Conservation (phyloP, 2,329 filamentous ascomycete genomes). For the Ophiostoma quercus region DNA sequence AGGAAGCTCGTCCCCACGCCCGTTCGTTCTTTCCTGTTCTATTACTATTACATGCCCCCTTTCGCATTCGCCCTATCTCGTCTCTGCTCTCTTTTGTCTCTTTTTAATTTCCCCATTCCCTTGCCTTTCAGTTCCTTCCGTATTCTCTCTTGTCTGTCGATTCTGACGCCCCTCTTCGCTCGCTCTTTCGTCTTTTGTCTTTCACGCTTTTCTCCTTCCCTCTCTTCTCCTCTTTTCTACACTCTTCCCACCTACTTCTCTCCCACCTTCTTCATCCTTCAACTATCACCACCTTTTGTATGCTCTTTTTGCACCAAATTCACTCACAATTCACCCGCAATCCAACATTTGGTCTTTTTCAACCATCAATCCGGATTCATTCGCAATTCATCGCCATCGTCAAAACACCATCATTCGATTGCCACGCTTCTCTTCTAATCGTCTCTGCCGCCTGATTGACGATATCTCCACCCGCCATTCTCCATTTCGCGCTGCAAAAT, state of each 20-base stretch:
- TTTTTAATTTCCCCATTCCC: slow-evolving; percentile 11
- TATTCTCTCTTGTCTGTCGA: slow-evolving; percentile 27
- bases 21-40: slow-evolving; percentile 20
- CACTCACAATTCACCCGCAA: slow-evolving; percentile 26
- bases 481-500: slow-evolving; percentile 6
- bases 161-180: slow-evolving; percentile 22
- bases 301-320: slow-evolving; percentile 21
- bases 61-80: slow-evolving; percentile 21
- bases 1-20: slow-evolving; percentile 47
- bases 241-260: background rate
- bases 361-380: slow-evolving; percentile 38
- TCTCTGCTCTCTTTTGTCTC: slow-evolving; percentile 7
- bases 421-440: slow-evolving; percentile 32
- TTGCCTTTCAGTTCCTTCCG: background rate
- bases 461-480: slow-evolving; percentile 27
- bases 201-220: slow-evolving; percentile 23
- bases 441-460: slow-evolving; percentile 29
- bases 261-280: slow-evolving; percentile 29
- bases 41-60: slow-evolving; percentile 33
- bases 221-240: slow-evolving; percentile 16
- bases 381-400: slow-evolving; percentile 31
- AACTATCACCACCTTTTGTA: slow-evolving; percentile 25
- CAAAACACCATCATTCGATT: slow-evolving; percentile 37
- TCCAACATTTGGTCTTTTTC: slow-evolving; percentile 32
- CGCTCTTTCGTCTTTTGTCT: slow-evolving; percentile 18